Base-by-base conservation (phyloP, 805 yeast genomes). In the Lipomyces oligophaga region DNA sequence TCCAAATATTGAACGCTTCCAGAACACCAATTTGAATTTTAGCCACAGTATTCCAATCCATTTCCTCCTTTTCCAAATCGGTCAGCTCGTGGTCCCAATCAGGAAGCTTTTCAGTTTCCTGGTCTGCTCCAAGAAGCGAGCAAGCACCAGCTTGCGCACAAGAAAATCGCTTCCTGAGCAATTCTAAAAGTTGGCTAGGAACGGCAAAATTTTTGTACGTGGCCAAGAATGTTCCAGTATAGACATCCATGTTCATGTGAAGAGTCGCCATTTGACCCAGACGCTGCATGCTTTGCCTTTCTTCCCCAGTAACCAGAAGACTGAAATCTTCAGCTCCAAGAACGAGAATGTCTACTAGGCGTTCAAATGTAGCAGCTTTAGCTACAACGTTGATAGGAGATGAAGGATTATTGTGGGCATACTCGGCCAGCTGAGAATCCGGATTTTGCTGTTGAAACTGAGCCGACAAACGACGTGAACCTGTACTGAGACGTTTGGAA, bases 1-100 rank as follows among this genome's bases (percentile, higher is more conserved):
- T 78, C 63, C 94, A 74, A 25, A 82, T 75, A 35, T 79, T 74
- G 46, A 87, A 68, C 0, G 87, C 85, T 61, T 85, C 94, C 49
- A 88, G 69, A 26, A 88, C 78, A 33, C 94, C 94, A 31, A 83
- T 72, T 61, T 88, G 93, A 34, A 89, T 84, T 60, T 81, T 85
- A 8, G 83, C 80, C 36, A 85, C 80, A 44, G 79, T 74, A 36
- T 74, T 74, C 73, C 82, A 80, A 57, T 82, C 83, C 27, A 83
- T 71, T 6, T 8, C 15, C 4, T 74, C 74, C 0, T 74, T 68
- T 2, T 75, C 74, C 0, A 73, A 67, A 3, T 66, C 41, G 6
- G 60, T 43, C 7, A 67, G 53, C 15, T 52, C 55, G 16, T 54
- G 40, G 13, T 36, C 44, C 62, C 61, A 58, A 7, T 38, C 38